Evolutionary conservation across 1,284 basidiomycete species (phyloP).

Genomic region (Cryptococcus sp.): DNA sequence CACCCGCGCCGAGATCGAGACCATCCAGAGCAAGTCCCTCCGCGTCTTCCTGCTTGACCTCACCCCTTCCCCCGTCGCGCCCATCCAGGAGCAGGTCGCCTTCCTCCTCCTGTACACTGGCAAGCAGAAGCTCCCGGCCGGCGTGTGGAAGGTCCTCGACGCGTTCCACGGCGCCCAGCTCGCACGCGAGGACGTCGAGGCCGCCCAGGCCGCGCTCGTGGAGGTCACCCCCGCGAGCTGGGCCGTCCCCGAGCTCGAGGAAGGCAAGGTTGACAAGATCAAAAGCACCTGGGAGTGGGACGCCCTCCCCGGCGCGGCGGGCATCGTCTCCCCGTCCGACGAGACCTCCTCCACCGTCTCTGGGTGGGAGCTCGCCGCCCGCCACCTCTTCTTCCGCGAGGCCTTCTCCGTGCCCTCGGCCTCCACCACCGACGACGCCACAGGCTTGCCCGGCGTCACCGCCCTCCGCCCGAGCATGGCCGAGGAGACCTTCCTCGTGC

Average conservation of each 20-base stretch:
- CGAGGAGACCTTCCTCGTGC: constrained; percentile 90
- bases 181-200: constrained; percentile 45
- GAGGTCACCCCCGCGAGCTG: constrained; percentile 38
- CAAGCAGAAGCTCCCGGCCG: constrained; percentile 34
- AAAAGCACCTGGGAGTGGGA: constrained; percentile 49
- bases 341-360: constrained; percentile 39
- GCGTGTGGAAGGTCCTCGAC: constrained; percentile 47
- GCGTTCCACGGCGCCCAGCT: constrained; percentile 47
- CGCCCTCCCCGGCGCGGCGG: constrained; percentile 39
- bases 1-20: constrained; percentile 38
- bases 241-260: constrained; percentile 42
- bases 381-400: constrained; percentile 81
- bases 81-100: constrained; percentile 48
- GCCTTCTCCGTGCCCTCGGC: constrained; percentile 59
- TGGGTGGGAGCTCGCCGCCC: constrained; percentile 81
- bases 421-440: constrained; percentile 47
- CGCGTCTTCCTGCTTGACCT: constrained; percentile 51
- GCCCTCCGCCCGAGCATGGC: constrained; percentile 77
- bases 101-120: constrained; percentile 52
- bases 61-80: constrained; percentile 32
- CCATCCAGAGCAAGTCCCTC: constrained; percentile 47
- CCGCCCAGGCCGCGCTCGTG: constrained; percentile 44
- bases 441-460: constrained; percentile 51
- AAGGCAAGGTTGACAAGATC: constrained; percentile 41
- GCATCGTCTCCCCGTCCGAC: constrained; percentile 40